A percentile compares a stretch with the other conserved stretches of the same genome.
Conservation (phyloP, 495 filamentous ascomycete species). For the Trichoderma orchidacearum region DNA sequence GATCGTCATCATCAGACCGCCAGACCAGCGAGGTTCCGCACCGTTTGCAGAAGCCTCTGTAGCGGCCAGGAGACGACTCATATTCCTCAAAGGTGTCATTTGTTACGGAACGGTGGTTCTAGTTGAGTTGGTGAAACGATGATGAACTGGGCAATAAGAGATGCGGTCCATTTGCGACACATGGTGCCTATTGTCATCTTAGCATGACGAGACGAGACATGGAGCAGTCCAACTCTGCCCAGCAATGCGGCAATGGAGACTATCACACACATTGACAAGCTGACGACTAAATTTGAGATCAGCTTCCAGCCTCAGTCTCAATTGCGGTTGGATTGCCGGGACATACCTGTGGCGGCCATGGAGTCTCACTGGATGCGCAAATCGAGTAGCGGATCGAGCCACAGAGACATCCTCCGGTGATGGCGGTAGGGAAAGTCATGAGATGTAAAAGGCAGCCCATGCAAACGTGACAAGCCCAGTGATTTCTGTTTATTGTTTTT, state of each 20-base stretch:
- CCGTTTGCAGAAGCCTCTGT: neutral
- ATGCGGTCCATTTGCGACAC: slow-evolving; percentile 4
- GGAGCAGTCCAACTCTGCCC: neutral
- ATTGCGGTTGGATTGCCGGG: no score
- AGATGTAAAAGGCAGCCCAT: no score
- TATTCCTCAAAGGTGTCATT: neutral
- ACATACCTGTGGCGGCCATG: slow-evolving; percentile 2
- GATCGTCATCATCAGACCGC: neutral
- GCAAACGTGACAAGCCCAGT: no score
- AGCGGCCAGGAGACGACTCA: neutral
- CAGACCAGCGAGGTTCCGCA: slow-evolving; percentile 1
- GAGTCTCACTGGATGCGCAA: neutral
- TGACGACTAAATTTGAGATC: no score
- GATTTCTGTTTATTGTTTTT: no score
- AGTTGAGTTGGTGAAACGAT: neutral
- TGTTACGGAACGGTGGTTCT: neutral
- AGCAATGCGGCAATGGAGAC: no score
- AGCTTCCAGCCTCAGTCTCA: no score
- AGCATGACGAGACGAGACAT: neutral
- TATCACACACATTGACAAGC: neutral
- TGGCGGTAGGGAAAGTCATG: neutral
- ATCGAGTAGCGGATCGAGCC: neutral
- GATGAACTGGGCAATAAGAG: slow-evolving; percentile 3
- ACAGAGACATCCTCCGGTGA: slow-evolving; percentile 2
- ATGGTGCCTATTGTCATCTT: neutral